phyloP scores from a whole-genome alignment of 345 rosid genomes.

The Gossypium thurberi region DNA sequence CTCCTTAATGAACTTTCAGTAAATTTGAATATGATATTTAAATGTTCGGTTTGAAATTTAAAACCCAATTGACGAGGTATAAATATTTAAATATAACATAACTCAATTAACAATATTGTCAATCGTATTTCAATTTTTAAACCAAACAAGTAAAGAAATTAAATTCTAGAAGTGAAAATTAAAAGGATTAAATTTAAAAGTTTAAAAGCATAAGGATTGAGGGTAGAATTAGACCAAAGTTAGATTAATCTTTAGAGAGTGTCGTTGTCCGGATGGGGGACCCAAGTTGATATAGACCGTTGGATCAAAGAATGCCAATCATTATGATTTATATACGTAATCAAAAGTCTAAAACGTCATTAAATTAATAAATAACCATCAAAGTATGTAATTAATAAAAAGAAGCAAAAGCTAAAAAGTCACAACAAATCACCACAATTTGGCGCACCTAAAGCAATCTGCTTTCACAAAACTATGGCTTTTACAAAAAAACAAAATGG shows the following conservation, averaged over 20 bases:
- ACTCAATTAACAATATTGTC: too few relatives aligned
- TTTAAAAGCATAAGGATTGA: too few relatives aligned
- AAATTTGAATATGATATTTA: too few relatives aligned
- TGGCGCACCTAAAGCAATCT: constrained; percentile 7
- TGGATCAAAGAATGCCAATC: constrained; percentile 1
- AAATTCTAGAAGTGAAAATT: too few relatives aligned
- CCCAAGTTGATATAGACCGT: neutral
- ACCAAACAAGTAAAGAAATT: too few relatives aligned
- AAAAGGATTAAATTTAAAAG: too few relatives aligned
- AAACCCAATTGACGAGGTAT: too few relatives aligned
- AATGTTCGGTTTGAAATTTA: too few relatives aligned
- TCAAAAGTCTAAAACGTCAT: neutral
- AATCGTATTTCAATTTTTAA: too few relatives aligned
- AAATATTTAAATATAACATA: too few relatives aligned
- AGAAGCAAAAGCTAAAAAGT: constrained; percentile 3
- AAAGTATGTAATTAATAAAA: neutral
- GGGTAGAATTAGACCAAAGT: too few relatives aligned
- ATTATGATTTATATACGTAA: neutral
- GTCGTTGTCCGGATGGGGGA: constrained; percentile 30
- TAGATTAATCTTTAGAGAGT: constrained; percentile 14
- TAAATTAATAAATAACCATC: neutral
- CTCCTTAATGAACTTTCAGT: too few relatives aligned
- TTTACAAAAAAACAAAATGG: neutral
- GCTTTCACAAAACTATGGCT: neutral
- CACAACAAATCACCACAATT: neutral